Percentiles rank a stretch among this genome's conserved stretches.
phyloP scores from a whole-genome alignment of 2,329 filamentous ascomycete species.

The Penicillium paneum region DNA sequence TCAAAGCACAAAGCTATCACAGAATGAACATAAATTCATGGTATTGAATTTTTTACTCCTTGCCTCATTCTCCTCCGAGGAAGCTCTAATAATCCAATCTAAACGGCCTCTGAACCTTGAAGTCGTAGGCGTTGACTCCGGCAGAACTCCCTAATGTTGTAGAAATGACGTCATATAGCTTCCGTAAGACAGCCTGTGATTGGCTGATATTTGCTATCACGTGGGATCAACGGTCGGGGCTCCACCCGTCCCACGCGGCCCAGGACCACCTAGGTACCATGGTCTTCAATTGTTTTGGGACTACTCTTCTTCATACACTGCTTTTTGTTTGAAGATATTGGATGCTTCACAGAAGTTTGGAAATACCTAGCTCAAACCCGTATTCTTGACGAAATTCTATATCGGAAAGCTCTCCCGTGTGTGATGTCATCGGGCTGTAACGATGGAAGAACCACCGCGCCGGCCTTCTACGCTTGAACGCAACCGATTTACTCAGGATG shows the following conservation, averaged over 20 bases:
- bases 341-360: rapidly evolving
- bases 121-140: neutral
- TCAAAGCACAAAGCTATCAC: neutral
- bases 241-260: neutral
- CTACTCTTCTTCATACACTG: neutral
- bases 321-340: neutral
- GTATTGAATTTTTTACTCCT: neutral
- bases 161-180: neutral
- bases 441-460: neutral
- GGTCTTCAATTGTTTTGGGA: neutral
- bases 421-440: conserved; percentile 5
- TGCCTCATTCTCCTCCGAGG: neutral
- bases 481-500: neutral
- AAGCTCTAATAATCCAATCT: too few relatives aligned
- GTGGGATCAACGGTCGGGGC: neutral
- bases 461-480: neutral
- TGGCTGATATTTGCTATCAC: neutral
- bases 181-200: neutral
- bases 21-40: neutral
- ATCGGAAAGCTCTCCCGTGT: neutral
- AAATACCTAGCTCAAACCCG: neutral
- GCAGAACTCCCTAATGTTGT: neutral
- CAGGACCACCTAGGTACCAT: neutral
- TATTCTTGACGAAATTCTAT: neutral
- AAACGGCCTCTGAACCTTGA: neutral